Evolutionary conservation across 2,329 filamentous ascomycete species (phyloP).

Genomic region (Aspergillus japonicus): DNA sequence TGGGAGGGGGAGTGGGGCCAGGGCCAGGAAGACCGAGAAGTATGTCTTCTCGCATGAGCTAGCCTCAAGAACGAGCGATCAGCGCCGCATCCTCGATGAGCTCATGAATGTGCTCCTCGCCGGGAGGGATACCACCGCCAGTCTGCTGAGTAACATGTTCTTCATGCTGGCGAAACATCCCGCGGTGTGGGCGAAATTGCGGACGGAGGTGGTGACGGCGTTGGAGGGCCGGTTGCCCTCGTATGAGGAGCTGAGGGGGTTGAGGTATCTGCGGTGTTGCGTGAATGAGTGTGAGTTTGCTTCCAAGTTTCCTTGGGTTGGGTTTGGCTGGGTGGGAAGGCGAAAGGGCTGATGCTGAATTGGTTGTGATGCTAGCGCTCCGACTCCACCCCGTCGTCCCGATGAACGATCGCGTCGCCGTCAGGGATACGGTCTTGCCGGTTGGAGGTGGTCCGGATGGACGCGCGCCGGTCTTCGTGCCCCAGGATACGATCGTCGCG

Average conservation of each 20-base stretch:
- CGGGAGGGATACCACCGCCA: constrained; percentile 40
- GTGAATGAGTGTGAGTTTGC: constrained; percentile 15
- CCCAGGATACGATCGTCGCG: neutral
- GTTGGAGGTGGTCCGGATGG: constrained; percentile 3
- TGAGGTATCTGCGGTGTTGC: constrained; percentile 9
- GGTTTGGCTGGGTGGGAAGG: neutral
- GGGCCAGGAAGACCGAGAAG: constrained; percentile 2
- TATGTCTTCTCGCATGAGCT: constrained; percentile 62
- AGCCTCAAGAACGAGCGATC: constrained; percentile 49
- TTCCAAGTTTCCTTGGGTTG: neutral
- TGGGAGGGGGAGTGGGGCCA: neutral
- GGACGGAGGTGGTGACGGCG: constrained; percentile 15
- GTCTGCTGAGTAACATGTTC: constrained; percentile 35
- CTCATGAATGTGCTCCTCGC: constrained; percentile 40
- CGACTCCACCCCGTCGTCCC: constrained; percentile 4
- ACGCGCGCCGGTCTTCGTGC: neutral
- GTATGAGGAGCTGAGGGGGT: constrained; percentile 5
- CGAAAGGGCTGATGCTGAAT: neutral
- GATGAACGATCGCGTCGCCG: neutral
- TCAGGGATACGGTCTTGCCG: neutral
- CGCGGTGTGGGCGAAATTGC: constrained; percentile 25
- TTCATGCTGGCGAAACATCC: constrained; percentile 32
- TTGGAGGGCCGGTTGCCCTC: constrained; percentile 6
- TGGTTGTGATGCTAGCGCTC: neutral
- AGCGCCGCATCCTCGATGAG: constrained; percentile 50